Base-by-base conservation (phyloP, 495 filamentous ascomycete species). In the Podospora tetraspora region DNA sequence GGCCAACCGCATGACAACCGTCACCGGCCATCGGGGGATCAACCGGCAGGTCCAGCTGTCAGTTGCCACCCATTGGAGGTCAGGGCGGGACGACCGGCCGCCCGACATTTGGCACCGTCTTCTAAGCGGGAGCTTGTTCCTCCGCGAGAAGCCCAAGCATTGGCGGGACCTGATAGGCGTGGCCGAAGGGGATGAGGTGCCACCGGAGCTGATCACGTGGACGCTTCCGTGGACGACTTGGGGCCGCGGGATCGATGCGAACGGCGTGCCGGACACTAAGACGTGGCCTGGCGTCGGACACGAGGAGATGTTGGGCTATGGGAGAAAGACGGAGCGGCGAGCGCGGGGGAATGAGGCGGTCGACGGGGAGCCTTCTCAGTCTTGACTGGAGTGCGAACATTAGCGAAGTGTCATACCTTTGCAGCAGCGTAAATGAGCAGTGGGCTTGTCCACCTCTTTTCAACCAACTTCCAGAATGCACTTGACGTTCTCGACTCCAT, bases 261-360 rank as follows among this genome's bases (percentile, higher is more conserved):
- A 76, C 30, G 76, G 76, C 5, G 32, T 78, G 58, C 76, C 76
- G 16, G 76, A 78, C 34, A 76, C 76, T 0, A 78, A 76, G 67
- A 76, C 75, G 24, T 78, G 76, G 76, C 73, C 74, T 25, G 76
- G 76, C 0, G 70, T 78, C 13, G 76, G 76, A 23, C 76, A 78
- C 29, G 72, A 66, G 23, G 76, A 78, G 6, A 74, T 74, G 64
- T 62, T 66, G 62, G 61, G 66, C 11, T 76, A 70, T 62, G 76
- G 75, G 25, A 57, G 75, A 62, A 63, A 70, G 63, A 66, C 72
- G 66, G 62, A 25, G n/a, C 23, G 64, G 21, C 43, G 66, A 57
- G 72, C 74, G 62, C 59, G 59, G 9, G 16, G 6, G 2, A 16
- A 16, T 37, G 34, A 37, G 13, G 13, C 12, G 34, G 30, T 10